Evolutionary conservation across 345 rosid genomes (phyloP).

Genomic region (Salix koriyanagi): DNA sequence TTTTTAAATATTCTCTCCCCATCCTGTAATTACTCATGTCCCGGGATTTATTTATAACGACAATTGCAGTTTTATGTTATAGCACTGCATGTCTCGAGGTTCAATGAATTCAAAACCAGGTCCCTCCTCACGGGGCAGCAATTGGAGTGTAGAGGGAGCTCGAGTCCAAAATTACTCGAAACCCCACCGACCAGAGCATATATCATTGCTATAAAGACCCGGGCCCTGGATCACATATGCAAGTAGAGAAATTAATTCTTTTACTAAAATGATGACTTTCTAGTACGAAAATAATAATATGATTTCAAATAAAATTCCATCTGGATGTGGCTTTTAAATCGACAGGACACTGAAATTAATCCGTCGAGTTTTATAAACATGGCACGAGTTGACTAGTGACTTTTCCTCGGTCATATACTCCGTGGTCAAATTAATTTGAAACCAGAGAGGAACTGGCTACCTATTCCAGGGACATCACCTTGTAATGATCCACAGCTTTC

Average conservation of each 20-base stretch:
- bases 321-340: too few species aligned
- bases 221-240: too few species aligned
- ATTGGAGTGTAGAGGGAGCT: too few species aligned
- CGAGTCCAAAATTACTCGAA: background rate
- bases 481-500: background rate
- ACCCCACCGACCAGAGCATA: background rate
- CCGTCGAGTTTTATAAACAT: too few species aligned
- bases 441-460: background rate
- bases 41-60: background rate
- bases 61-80: background rate
- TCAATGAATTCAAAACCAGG: background rate
- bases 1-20: background rate
- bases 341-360: too few species aligned
- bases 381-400: background rate
- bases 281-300: too few species aligned
- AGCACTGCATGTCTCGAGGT: background rate
- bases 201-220: too few species aligned
- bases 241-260: too few species aligned
- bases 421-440: background rate
- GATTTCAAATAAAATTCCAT: too few species aligned
- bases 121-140: constrained; percentile 2
- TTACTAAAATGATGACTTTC: too few species aligned
- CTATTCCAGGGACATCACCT: background rate
- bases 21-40: background rate
- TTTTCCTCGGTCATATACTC: background rate